Evolutionary conservation across 1,139 yeast species (phyloP).

Genomic region (Sugiyamaella novakii): DNA sequence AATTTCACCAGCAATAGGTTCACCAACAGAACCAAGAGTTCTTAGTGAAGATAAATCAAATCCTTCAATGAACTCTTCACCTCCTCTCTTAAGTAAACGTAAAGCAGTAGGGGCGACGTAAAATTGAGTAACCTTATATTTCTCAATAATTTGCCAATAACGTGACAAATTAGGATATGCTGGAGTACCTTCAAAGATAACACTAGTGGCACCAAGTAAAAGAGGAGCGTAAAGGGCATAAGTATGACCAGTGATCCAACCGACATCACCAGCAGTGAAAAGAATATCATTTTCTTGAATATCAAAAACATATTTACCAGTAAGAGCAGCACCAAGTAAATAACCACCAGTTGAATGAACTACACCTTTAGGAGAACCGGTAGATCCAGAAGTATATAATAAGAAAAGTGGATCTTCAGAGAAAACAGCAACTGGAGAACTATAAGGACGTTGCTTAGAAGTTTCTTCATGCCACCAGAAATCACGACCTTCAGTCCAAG

Average conservation of each 20-base stretch:
- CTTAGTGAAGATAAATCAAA: conserved; percentile 89
- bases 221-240: conserved; percentile 95
- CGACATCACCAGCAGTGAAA: conserved; percentile 98
- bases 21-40: conserved; percentile 97
- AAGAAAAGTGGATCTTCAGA: conserved; percentile 93
- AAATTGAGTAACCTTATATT: conserved; percentile 93
- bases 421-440: conserved; percentile 84
- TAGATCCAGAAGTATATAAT: conserved; percentile 94
- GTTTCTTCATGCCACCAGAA: conserved; percentile 91
- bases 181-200: conserved; percentile 96
- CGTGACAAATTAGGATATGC: conserved; percentile 96
- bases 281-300: conserved; percentile 83
- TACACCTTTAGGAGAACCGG: conserved; percentile 98
- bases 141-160: conserved; percentile 94
- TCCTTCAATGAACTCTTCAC: conserved; percentile 84
- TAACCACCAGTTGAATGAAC: conserved; percentile 95
- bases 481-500: conserved; percentile 83
- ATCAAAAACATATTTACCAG: conserved; percentile 92
- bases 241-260: conserved; percentile 99
- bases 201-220: conserved; percentile 82
- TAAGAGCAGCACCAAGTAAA: conserved; percentile 90
- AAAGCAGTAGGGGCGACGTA: conserved; percentile 98
- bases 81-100: conserved; percentile 92
- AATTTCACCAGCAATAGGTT: conserved; percentile 96
- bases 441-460: conserved; percentile 77